Evolutionary conservation across 768 basidiomycete species (phyloP), one percentile per base, ranked within the genome.

Genomic region (Pholiota conissans): DNA sequence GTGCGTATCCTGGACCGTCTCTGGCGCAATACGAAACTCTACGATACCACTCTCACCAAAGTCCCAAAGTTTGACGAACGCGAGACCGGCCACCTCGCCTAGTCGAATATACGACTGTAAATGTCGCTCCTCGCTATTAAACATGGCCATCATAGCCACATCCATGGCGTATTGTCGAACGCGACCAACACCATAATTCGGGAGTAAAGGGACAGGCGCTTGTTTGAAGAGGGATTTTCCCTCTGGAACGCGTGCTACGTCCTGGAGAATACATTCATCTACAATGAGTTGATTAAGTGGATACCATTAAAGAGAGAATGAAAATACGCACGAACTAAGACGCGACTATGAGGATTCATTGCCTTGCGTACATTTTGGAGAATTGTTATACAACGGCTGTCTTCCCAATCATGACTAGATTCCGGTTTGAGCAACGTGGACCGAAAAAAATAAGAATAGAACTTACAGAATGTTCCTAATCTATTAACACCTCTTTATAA

Each of bases 61-160:
- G 28, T 70, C 67, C 75, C 75, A 77, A 10, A 76, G 55, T 54
- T 75, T 76, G 18, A 69, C 71, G 49, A 78, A 75, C 26, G 68
- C 60, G 48, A 79, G 60, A 3, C 70, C 74, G 14, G 71, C 67
- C 16, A 42, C 61, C 9, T 65, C 62, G 61, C 72, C 77, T 3
- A 82, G 59, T 5, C 67, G 54, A 5, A 76, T 71, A 32, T 75
- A 79, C 3, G 81, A 73, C 4, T 69, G 61, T 2, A 80, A 55
- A 0, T 73, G 75, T 5, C 81, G 74, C 56, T 82, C 79, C 61
- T 76, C 72, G 16, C 73, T 69, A 49, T 82, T 81, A 14, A 76
- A 63, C 39, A 70, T 53, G 10, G 69, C 49, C 72, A 79, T 71
- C 79, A 84, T 79, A 45, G 26, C 30, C 1, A 83, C 34, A 52